Conservation (phyloP, 1,284 basidiomycete genomes). For the Papiliotrema fonsecae region DNA sequence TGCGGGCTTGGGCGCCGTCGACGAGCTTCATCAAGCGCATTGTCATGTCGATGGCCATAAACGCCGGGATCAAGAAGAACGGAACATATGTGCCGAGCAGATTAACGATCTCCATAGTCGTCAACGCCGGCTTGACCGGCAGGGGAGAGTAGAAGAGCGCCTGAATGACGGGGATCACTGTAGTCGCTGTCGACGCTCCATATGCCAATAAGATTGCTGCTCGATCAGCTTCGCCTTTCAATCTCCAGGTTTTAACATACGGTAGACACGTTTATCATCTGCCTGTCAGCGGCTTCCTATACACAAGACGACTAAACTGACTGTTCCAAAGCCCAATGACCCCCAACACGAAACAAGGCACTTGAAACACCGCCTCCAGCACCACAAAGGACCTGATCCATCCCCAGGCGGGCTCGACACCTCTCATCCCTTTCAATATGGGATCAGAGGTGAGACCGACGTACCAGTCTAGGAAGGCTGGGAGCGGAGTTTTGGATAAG, state of each 20-base stretch:
- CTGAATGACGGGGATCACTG: constrained; percentile 65
- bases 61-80: constrained; percentile 65
- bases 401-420: constrained; percentile 19
- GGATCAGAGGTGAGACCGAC: constrained; percentile 37
- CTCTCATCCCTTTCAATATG: constrained; percentile 30
- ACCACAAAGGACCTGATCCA: constrained; percentile 41
- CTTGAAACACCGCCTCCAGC: constrained; percentile 58
- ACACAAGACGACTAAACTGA: constrained; percentile 32
- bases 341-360: constrained; percentile 69
- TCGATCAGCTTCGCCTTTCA: neutral
- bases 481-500: constrained; percentile 21
- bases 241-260: constrained; percentile 15
- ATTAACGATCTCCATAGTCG: constrained; percentile 48
- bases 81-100: constrained; percentile 70
- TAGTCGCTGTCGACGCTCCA: constrained; percentile 70
- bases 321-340: constrained; percentile 63
- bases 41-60: constrained; percentile 68
- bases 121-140: constrained; percentile 22
- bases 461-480: constrained; percentile 32
- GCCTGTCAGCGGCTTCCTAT: neutral
- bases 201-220: constrained; percentile 60
- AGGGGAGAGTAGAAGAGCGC: constrained; percentile 54
- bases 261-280: constrained; percentile 42
- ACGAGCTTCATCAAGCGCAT: constrained; percentile 23
- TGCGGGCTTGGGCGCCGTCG: constrained; percentile 13